Conservation (phyloP, 805 yeast species). For the Henningerozyma blattae region DNA sequence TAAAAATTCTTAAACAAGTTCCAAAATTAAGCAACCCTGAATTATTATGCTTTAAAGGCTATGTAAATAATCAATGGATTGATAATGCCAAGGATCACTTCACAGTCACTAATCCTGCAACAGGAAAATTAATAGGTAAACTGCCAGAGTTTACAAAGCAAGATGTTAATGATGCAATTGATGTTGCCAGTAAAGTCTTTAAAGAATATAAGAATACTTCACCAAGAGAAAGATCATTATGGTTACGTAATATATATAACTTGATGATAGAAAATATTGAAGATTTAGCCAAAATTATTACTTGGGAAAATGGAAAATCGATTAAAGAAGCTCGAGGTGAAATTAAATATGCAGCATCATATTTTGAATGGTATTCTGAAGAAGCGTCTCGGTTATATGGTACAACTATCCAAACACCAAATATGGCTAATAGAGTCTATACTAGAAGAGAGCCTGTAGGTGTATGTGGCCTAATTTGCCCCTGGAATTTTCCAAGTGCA, state of each 20-base stretch:
- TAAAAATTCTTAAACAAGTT: too few relatives aligned
- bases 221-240: constrained; percentile 37
- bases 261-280: constrained; percentile 43
- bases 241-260: constrained; percentile 38
- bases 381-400: constrained; percentile 49
- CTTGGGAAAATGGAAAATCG: constrained; percentile 54
- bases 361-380: constrained; percentile 80
- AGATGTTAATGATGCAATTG: constrained; percentile 44
- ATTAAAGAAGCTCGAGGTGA: constrained; percentile 44
- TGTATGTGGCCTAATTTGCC: constrained; percentile 50
- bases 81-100: constrained; percentile 33
- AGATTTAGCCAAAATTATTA: constrained; percentile 42
- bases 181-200: constrained; percentile 36
- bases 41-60: constrained; percentile 29
- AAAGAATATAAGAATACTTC: constrained; percentile 33
- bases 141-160: constrained; percentile 53
- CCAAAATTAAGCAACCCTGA: neutral
- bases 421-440: constrained; percentile 37
- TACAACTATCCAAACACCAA: constrained; percentile 42
- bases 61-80: constrained; percentile 68
- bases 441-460: constrained; percentile 53
- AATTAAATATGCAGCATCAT: constrained; percentile 51
- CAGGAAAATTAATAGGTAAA: constrained; percentile 40
- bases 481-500: constrained; percentile 59
- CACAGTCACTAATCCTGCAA: constrained; percentile 68